Evolutionary conservation across 495 filamentous ascomycete genomes (phyloP).

Genomic region (Elaphomyces granulatus): DNA sequence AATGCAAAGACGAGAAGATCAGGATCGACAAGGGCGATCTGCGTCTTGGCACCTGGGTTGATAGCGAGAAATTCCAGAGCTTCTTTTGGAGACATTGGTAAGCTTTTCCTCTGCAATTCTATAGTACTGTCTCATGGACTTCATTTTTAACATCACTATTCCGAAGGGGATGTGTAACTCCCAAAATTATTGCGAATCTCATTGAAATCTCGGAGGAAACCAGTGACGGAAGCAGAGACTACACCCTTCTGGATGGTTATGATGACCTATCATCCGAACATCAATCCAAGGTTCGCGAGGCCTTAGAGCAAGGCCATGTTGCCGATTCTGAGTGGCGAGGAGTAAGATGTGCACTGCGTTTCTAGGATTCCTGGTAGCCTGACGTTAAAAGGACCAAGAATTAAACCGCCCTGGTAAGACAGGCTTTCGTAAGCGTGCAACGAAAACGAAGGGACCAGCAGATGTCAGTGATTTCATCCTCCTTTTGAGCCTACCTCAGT

Average conservation of each 20-base stretch:
- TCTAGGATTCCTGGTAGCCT: too few relatives aligned
- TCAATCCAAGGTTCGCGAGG: constrained; percentile 47
- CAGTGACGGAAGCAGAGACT: constrained; percentile 23
- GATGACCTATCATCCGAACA: constrained; percentile 50
- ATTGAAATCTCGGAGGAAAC: constrained; percentile 25
- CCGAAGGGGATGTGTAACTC: constrained; percentile 68
- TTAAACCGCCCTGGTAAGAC: constrained; percentile 50
- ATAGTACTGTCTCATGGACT: constrained; percentile 2
- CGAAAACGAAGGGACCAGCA: constrained; percentile 29
- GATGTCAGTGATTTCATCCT: constrained; percentile 18
- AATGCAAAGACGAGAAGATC: constrained; percentile 45
- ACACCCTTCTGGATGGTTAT: constrained; percentile 48
- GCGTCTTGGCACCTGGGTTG: constrained; percentile 54
- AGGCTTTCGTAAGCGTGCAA: constrained; percentile 38
- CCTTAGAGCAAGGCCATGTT: constrained; percentile 55
- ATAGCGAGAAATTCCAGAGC: constrained; percentile 30
- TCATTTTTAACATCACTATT: constrained; percentile 4
- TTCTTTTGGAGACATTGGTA: constrained; percentile 75
- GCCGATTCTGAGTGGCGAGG: constrained; percentile 66
- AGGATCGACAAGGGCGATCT: constrained; percentile 71
- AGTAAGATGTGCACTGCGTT: constrained; percentile 36
- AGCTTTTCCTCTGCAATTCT: constrained; percentile 8
- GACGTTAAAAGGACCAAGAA: constrained; percentile 47
- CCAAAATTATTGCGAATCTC: constrained; percentile 42
- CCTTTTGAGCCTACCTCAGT: too few relatives aligned